phyloP scores from a whole-genome alignment of 345 rosid species.

The Gossypium thurberi region DNA sequence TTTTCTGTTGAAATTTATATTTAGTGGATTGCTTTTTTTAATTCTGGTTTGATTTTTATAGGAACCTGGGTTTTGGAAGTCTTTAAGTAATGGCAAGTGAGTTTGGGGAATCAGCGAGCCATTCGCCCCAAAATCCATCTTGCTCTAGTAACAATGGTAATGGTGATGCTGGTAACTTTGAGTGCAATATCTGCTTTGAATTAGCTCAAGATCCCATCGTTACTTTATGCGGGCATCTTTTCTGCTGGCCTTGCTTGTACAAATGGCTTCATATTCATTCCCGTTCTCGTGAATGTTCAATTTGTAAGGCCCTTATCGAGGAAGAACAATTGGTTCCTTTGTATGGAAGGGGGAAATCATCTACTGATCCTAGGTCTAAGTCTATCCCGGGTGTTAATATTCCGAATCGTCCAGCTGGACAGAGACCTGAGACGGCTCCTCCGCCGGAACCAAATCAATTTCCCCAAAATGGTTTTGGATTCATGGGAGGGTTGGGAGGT shows the following conservation, averaged over 20 bases:
- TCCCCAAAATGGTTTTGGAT: constrained; percentile 65
- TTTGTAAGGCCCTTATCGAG: constrained; percentile 79
- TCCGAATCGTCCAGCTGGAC: constrained; percentile 88
- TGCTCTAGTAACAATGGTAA: constrained; percentile 47
- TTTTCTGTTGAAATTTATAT: background rate
- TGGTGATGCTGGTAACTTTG: constrained; percentile 69
- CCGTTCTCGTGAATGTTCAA: constrained; percentile 67
- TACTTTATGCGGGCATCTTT: constrained; percentile 92
- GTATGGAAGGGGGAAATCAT: constrained; percentile 84
- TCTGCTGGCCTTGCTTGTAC: constrained; percentile 97
- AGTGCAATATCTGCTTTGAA: constrained; percentile 97
- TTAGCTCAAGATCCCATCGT: constrained; percentile 97
- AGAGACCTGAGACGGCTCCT: constrained; percentile 93
- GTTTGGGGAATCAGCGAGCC: constrained; percentile 58
- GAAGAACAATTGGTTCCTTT: constrained; percentile 89
- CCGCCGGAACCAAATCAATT: constrained; percentile 73
- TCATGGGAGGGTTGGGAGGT: constrained; percentile 81
- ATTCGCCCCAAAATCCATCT: constrained; percentile 54
- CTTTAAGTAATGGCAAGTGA: constrained; percentile 43
- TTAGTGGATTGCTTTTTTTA: constrained; percentile 7
- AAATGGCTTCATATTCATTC: constrained; percentile 91
- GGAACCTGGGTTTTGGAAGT: constrained; percentile 23
- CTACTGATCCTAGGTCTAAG: constrained; percentile 79
- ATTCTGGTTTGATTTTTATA: background rate
- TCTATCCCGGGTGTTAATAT: constrained; percentile 72